A percentile compares a stretch with the other conserved stretches of the same genome.
phyloP scores from a whole-genome alignment of 768 basidiomycete genomes.

The Tylopilus cervinicoccineus region DNA sequence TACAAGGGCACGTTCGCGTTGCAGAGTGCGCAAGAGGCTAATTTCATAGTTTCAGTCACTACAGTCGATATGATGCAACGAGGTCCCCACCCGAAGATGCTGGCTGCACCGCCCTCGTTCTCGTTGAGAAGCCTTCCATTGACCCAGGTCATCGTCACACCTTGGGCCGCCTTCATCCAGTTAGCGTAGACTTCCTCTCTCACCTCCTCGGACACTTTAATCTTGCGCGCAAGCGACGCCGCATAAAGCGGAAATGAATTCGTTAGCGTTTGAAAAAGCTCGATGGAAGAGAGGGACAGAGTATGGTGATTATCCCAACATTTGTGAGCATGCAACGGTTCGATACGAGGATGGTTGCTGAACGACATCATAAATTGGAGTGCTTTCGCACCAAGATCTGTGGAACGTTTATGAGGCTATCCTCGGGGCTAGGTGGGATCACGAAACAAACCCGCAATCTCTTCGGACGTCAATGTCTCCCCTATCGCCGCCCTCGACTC shows the following conservation, averaged over 20 bases:
- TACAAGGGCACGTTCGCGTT: conserved; percentile 66
- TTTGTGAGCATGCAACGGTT: conserved; percentile 5
- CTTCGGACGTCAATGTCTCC: conserved; percentile 47
- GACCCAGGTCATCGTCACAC: conserved; percentile 66
- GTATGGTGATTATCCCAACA: conserved; percentile 17
- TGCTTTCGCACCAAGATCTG: conserved; percentile 69
- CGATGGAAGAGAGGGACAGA: conserved; percentile 12
- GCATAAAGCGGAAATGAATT: conserved; percentile 92
- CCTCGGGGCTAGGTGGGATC: background rate
- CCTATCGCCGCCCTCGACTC: conserved; percentile 36
- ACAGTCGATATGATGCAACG: background rate
- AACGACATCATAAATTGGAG: conserved; percentile 71
- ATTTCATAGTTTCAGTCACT: conserved; percentile 1
- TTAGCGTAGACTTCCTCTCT: conserved; percentile 56
- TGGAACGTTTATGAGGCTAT: background rate
- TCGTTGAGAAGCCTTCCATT: conserved; percentile 67
- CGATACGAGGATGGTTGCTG: conserved; percentile 43
- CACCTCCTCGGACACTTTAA: conserved; percentile 49
- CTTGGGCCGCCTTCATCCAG: conserved; percentile 45
- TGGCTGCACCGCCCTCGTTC: conserved; percentile 57
- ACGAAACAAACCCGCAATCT: conserved; percentile 46
- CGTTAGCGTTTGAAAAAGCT: conserved; percentile 56
- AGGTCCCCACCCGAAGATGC: conserved; percentile 47
- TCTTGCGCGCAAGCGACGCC: conserved; percentile 65
- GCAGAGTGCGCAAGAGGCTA: conserved; percentile 65